Evolutionary conservation across 805 yeast species (phyloP).

Genomic region (Cyberlindnera euphorbiiphila): DNA sequence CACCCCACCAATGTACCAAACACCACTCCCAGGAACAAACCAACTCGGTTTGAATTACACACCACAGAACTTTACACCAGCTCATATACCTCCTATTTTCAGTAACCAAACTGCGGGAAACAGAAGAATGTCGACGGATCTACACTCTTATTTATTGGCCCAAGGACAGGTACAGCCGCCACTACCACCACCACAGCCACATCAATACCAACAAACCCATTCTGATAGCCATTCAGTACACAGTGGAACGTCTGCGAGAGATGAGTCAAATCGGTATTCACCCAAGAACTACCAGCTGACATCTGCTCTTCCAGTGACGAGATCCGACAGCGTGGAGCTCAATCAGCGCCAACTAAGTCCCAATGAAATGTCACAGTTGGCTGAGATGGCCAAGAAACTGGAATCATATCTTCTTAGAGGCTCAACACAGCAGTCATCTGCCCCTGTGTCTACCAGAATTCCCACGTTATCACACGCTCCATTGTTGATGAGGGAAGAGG

Average conservation of each 20-base stretch:
- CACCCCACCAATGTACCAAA: too few relatives aligned
- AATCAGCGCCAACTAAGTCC: not conserved
- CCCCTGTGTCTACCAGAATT: not conserved
- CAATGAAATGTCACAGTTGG: not conserved
- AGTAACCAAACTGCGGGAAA: too few relatives aligned
- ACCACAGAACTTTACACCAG: not conserved
- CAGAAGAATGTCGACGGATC: conserved; percentile 9
- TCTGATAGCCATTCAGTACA: not conserved
- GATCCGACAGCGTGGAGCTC: conserved; percentile 3
- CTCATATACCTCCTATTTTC: not conserved
- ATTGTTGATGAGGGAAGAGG: conserved; percentile 5
- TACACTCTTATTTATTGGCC: conserved; percentile 7
- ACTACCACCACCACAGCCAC: too few relatives aligned
- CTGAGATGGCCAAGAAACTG: conserved; percentile 1
- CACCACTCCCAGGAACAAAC: conserved; percentile 1
- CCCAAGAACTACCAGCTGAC: conserved; percentile 8
- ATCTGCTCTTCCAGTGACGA: conserved; percentile 1
- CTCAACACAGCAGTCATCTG: too few relatives aligned
- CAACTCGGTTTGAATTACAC: conserved; percentile 2
- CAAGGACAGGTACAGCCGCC: too few relatives aligned
- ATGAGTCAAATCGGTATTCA: conserved; percentile 1
- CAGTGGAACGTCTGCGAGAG: not conserved
- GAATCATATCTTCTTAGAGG: conserved; percentile 1
- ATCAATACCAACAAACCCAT: not conserved
- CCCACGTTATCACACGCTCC: conserved; percentile 1